These are phyloP conservation scores for Populus hybrid DNA, from an alignment of 441 rosid genomes.

Conservation along the genomic window DNA sequence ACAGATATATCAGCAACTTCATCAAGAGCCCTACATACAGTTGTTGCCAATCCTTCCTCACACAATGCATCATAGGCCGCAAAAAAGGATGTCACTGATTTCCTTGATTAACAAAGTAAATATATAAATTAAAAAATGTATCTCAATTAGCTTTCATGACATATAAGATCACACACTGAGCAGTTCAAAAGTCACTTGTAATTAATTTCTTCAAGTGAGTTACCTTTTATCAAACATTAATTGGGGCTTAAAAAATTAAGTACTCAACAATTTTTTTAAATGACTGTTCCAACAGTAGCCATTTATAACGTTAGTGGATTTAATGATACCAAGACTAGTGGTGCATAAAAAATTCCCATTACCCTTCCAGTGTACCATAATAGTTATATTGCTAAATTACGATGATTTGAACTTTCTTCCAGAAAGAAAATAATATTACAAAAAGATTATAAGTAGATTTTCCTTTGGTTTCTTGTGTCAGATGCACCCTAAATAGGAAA, in stretches of 20 bases:
- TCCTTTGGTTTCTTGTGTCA: not conserved
- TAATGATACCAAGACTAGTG: not conserved
- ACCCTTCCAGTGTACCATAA: not conserved
- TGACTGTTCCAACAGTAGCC: not conserved
- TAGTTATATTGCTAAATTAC: not conserved
- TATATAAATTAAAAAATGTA: too few relatives aligned
- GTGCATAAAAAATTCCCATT: not conserved
- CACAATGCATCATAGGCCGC: constrained; percentile 81
- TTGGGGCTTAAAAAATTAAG: not conserved
- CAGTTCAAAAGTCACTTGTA: not conserved
- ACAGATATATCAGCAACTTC: constrained; percentile 90
- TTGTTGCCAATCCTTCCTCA: constrained; percentile 90
- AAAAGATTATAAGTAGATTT: too few relatives aligned
- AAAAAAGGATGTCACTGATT: constrained; percentile 78
- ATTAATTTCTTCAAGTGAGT: not conserved
- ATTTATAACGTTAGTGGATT: not conserved
- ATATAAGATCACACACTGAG: not conserved
- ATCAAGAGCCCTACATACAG: constrained; percentile 86
- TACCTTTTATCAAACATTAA: not conserved
- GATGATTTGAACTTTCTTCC: not conserved
- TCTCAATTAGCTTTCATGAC: not conserved
- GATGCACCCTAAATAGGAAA: not conserved
- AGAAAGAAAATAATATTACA: not conserved
- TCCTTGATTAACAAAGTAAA: constrained; percentile 49
- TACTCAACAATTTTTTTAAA: not conserved